Conservation (phyloP, 2,329 filamentous ascomycete species). For the Penicillium palitans region DNA sequence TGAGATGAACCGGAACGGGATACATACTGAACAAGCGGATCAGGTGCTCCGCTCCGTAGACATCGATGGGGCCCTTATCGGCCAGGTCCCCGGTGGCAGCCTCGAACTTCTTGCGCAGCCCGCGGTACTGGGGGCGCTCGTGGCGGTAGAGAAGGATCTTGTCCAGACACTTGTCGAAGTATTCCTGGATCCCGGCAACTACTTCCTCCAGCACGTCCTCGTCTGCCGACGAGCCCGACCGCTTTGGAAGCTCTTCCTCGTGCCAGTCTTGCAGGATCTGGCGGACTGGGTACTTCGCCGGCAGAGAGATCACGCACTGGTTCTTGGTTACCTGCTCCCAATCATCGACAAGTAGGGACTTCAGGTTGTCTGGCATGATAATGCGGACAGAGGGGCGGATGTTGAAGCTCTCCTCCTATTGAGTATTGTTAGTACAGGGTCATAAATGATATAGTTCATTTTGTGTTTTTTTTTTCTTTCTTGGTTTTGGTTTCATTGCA, state of each 20-base stretch:
- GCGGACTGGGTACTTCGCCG: slow-evolving; percentile 71
- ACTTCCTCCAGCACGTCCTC: slow-evolving; percentile 88
- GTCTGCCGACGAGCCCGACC: slow-evolving; percentile 61
- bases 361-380: slow-evolving; percentile 82
- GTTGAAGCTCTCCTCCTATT: slow-evolving; percentile 84
- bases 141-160: slow-evolving; percentile 92
- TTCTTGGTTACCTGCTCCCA: slow-evolving; percentile 99
- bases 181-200: slow-evolving; percentile 80
- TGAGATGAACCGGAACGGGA: not conserved
- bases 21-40: slow-evolving; percentile 79
- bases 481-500: not conserved
- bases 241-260: slow-evolving; percentile 66
- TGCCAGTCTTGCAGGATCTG: slow-evolving; percentile 80
- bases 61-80: slow-evolving; percentile 72
- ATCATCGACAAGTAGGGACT: slow-evolving; percentile 91
- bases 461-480: not conserved
- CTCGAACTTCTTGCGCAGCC: slow-evolving; percentile 71
- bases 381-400: slow-evolving; percentile 82
- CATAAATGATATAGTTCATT: not conserved
- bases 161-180: slow-evolving; percentile 88
- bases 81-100: slow-evolving; percentile 62
- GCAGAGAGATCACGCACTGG: slow-evolving; percentile 81
- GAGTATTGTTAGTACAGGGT: slow-evolving; percentile 3
- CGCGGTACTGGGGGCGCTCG: slow-evolving; percentile 83
- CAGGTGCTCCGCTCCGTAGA: slow-evolving; percentile 92